Base-by-base conservation (phyloP, 768 basidiomycete genomes). In the Agaricus subrufescens region DNA sequence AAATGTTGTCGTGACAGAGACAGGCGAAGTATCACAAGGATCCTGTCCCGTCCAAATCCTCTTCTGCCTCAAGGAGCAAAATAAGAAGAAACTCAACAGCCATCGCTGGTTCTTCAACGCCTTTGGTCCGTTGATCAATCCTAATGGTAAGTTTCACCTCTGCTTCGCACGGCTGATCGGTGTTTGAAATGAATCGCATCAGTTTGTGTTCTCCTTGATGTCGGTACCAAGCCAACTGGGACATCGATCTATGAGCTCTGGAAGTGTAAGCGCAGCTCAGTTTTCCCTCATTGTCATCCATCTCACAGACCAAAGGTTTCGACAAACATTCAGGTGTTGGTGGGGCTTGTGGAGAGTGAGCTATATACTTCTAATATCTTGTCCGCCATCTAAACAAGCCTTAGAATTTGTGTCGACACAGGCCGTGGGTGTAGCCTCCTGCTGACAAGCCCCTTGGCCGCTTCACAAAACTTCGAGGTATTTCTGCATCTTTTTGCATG, bases 51-150 rank as follows among this genome's bases (percentile, higher is more conserved):
- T 92, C 57, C 95, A 94, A 70, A 79, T 91, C 62, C 75, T 98
- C 46, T 94, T 94, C 75, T 94, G 92, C 66, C 74, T 95, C 65
- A 95, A 95, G 71, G 93, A 95, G 69, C 90, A 92, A 74, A 97
- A 95, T 79, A 94, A 94, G 79, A 95, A 96, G 79, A 96, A 97
- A 69, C 79, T 96, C 63, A 96, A 96, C 75, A 90, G 88, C 63
- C 94, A 97, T 65, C 82, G 94, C 19, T 97, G 94, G 94, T 96
- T 96, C 78, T 96, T 97, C 81, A 97, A 97, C 65, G 94, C 91
- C 0, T 91, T 96, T 61, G 90, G 91, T 23, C 91, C 94, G 26
- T 75, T 95, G 55, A 81, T 96, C 63, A 83, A 86, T 59, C 88
- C 94, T 39, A 92, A 94, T 63, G 88, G 89, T 86, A 50, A 34